Evolutionary conservation across 1,284 basidiomycete species (phyloP).

Genomic region (Coriolopsis trogii): DNA sequence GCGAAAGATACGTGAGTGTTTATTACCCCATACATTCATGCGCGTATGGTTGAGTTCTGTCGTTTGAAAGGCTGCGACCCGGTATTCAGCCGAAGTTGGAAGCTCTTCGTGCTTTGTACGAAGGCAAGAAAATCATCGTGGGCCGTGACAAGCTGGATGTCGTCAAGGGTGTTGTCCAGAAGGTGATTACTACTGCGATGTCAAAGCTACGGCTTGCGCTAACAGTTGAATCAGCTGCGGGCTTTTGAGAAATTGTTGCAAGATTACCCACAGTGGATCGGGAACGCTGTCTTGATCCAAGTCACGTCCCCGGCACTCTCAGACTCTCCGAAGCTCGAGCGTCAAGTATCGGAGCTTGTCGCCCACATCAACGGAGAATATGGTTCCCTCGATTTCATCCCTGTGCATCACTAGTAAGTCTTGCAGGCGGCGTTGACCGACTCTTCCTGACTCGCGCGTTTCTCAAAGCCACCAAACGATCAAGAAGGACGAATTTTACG

Average conservation of each 20-base stretch:
- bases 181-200: slow-evolving; percentile 58
- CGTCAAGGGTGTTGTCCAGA: slow-evolving; percentile 97
- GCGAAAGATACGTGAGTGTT: slow-evolving; percentile 72
- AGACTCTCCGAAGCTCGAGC: slow-evolving; percentile 93
- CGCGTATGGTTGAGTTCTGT: slow-evolving; percentile 5
- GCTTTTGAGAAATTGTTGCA: slow-evolving; percentile 95
- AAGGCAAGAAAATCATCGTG: slow-evolving; percentile 98
- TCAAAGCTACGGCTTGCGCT: too few relatives aligned
- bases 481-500: slow-evolving; percentile 98
- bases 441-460: not conserved
- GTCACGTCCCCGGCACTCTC: slow-evolving; percentile 96
- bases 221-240: too few relatives aligned
- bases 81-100: slow-evolving; percentile 91
- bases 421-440: not conserved
- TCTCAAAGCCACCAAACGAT: slow-evolving; percentile 87
- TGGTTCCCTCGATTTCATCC: slow-evolving; percentile 94
- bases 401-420: slow-evolving; percentile 97
- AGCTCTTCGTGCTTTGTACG: slow-evolving; percentile 84
- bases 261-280: slow-evolving; percentile 95
- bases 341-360: slow-evolving; percentile 93
- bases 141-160: slow-evolving; percentile 99
- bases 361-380: slow-evolving; percentile 98
- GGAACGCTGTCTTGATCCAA: slow-evolving; percentile 84
- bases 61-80: slow-evolving; percentile 57
- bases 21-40: not conserved